Conservation (phyloP, 495 filamentous ascomycete genomes). For the Penicillium atrosanguineum region DNA sequence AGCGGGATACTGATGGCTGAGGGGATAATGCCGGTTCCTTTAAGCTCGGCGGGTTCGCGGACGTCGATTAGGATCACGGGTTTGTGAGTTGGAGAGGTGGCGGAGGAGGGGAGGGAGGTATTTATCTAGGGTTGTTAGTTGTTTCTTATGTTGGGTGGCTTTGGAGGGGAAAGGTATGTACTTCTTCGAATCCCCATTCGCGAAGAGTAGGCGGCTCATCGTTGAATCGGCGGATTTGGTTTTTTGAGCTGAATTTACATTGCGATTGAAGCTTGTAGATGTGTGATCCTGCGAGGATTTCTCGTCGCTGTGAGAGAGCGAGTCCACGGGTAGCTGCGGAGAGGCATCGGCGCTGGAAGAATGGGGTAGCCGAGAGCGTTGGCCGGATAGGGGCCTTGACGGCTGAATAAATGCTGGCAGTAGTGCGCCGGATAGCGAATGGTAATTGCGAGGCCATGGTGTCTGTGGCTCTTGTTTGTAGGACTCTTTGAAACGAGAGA, state of each 20-base stretch:
- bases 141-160: neutral
- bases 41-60: constrained; percentile 80
- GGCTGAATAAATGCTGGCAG: constrained; percentile 12
- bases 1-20: constrained; percentile 77
- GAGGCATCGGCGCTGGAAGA: constrained; percentile 14
- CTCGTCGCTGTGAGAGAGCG: constrained; percentile 5
- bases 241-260: neutral
- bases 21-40: constrained; percentile 70
- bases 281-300: neutral
- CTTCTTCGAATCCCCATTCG: constrained; percentile 45
- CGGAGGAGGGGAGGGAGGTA: constrained; percentile 30
- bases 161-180: constrained; percentile 21
- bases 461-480: neutral
- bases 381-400: constrained; percentile 16
- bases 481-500: neutral
- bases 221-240: constrained; percentile 28
- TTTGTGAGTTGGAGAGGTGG: constrained; percentile 24
- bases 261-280: neutral
- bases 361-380: constrained; percentile 6
- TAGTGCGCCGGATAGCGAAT: constrained; percentile 17
- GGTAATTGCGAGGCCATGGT: constrained; percentile 27
- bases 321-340: constrained; percentile 17
- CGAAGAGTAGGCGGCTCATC: constrained; percentile 15
- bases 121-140: constrained; percentile 31
- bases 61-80: constrained; percentile 59